Base-by-base conservation (phyloP, 2,329 filamentous ascomycete genomes). In the Pestalotiopsis sp. region DNA sequence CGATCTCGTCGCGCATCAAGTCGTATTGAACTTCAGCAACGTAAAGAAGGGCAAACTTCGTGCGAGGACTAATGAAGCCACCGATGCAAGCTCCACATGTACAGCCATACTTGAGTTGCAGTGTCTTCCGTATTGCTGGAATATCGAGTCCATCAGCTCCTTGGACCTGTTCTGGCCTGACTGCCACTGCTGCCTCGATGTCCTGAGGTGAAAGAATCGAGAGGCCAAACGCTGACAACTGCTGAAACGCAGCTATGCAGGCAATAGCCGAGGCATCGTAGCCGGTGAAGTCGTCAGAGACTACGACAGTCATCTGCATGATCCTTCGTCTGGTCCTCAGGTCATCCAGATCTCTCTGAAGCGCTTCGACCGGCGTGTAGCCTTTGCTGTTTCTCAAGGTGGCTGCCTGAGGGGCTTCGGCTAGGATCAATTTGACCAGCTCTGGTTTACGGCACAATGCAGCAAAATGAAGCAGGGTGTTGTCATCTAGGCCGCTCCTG, bases 61-160 rank as follows among this genome's bases (percentile, higher is more conserved):
- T 82, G 59, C 78, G 76, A 17, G 79, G 77, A 61, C 79, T 82
- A 49, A 83, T 65, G 71, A 82, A 80, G 2, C 80, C 80, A 39
- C 70, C 72, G 17, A 78, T 67, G 70, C 80, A 81, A 69, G 77
- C 66, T 36, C 79, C 78, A 70, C 80, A 83, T 39, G 77, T 82
- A 69, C 81, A 83, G 13, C 80, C 79, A 66, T 74, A 79, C 67
- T 73, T 76, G 52, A 81, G 68, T 61, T 74, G 77, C 68, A 70
- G 67, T 4, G 71, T 65, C 61, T 76, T 71, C 45, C 25, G 66
- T 31, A 70, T 58, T 58, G n/a, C 52, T 12, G 20, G 2, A 1
- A 58, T 27, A 13, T 67, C 31, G n/a, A 31, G 45, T 66, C 56
- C 56, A 59, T 3, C 52, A 23, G 41, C 11, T 62, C 56, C 59